phyloP scores from a whole-genome alignment of 73 alveolate genomes.

The Paramecium sexaurelia region DNA sequence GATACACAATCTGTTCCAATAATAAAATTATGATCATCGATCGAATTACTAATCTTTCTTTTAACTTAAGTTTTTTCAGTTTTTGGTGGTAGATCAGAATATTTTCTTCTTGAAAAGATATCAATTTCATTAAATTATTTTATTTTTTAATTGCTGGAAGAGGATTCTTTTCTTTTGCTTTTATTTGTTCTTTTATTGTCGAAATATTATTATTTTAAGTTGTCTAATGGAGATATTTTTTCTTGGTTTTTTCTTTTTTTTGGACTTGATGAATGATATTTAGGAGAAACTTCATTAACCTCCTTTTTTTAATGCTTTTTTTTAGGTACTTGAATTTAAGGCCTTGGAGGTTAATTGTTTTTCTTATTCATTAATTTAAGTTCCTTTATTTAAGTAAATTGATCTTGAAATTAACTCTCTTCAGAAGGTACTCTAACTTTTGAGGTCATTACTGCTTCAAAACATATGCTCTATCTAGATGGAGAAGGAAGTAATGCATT shows the following conservation, averaged over 20 bases:
- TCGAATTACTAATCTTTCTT: not conserved
- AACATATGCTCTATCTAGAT: not conserved
- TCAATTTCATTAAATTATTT: not conserved
- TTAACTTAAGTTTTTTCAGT: not conserved
- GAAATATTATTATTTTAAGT: not conserved
- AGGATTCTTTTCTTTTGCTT: not conserved
- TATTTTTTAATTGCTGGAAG: not conserved
- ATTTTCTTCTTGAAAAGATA: not conserved
- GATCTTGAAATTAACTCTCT: not conserved
- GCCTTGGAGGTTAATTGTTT: not conserved
- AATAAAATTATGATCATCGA: not conserved
- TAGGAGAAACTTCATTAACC: not conserved
- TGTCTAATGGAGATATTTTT: not conserved
- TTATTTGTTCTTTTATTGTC: not conserved
- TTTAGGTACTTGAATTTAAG: not conserved
- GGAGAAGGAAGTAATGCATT: slow-evolving; percentile 1
- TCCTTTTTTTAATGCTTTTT: not conserved
- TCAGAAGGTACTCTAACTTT: slow-evolving; percentile 22
- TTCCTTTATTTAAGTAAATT: not conserved
- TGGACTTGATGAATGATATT: not conserved
- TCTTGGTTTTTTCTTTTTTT: not conserved
- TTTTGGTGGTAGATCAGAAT: not conserved
- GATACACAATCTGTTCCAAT: not conserved
- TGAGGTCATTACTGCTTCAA: not conserved
- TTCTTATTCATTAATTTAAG: not conserved